Conservation (phyloP, 345 rosid genomes). For the Melaleuca quinquenervia region DNA sequence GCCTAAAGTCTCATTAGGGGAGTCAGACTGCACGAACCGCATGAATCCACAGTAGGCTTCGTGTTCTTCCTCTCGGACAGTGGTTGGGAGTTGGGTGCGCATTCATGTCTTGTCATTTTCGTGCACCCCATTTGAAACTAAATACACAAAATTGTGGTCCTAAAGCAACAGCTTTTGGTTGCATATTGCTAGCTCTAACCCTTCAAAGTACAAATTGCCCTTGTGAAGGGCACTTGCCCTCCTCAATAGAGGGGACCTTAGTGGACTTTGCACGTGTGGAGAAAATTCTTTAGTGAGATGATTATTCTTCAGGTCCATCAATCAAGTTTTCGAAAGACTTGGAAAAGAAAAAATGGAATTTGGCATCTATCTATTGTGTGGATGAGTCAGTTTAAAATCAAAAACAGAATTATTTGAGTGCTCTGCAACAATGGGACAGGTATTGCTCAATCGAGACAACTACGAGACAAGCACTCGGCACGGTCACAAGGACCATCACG, state of each 20-base stretch:
- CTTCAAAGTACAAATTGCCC: neutral
- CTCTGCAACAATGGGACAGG: neutral
- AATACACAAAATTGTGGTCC: neutral
- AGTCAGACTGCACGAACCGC: neutral
- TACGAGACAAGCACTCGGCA: slow-evolving; percentile 10
- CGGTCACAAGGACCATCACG: neutral
- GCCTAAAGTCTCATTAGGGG: neutral
- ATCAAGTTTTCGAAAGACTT: neutral
- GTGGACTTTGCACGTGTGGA: neutral
- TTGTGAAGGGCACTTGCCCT: neutral
- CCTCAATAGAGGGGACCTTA: neutral
- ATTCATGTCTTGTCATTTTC: slow-evolving; percentile 25
- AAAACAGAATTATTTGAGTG: neutral
- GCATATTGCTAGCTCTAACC: neutral
- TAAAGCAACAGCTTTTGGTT: neutral
- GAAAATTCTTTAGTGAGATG: neutral
- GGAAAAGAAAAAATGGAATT: neutral
- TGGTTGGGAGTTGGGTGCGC: slow-evolving; percentile 1
- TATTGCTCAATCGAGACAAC: slow-evolving; percentile 9
- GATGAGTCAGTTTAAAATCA: neutral
- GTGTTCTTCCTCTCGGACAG: neutral
- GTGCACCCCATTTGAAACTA: slow-evolving; percentile 2
- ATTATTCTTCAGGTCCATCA: neutral
- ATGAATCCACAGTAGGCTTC: neutral
- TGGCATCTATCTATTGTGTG: neutral